Base-by-base conservation (phyloP, 2,329 filamentous ascomycete genomes). In the Claviceps spartinae region DNA sequence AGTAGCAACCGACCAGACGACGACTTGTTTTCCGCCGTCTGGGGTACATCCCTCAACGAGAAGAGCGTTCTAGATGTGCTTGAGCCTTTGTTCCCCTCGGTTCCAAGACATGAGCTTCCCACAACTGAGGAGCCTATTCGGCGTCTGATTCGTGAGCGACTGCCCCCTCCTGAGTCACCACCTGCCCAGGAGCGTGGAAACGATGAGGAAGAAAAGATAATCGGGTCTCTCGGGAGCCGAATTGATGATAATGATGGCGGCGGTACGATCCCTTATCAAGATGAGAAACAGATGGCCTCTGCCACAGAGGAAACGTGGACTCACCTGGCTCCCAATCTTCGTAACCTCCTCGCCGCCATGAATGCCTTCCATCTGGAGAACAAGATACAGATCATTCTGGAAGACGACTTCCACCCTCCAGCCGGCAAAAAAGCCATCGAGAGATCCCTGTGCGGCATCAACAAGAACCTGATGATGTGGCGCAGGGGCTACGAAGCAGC, bases 391-490 rank as follows among this genome's bases (percentile, higher is more conserved):
- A 7, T 53, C 4, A 44, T 58, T 3, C 30, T 52, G 5, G 24
- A 44, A 2, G 48, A 54, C 7, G 44, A 49, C 20, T 58, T 51
- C 24, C 55, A 58, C 41, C 52, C 55, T 7, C 18, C 46, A 6
- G 47, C 54, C 18, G 55, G 57, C 13, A 50, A 46, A 14, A 48
- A 48, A 14, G 46, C 53, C 47, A 43, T 58, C 18, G 38, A 40
- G 5, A 45, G 57, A 8, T 51, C 52, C 24, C 26, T 51, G 11
- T 34, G 41, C 1, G 54, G 54, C 24, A 49, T 56, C 24, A 44
- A n/a, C 38, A 57, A 57, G 44, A 55, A 54, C 2, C 52, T 58
- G 18, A 24, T 43, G 20, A 57, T 58, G 53, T 58, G 55, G 54
- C 53, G 57, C 18, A 44, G 53, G 24, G 54, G 57, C 36, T 58